These are phyloP conservation scores for Polyplosphaeria fusca DNA, from an alignment of 495 filamentous ascomycete genomes.

Conservation along the genomic window DNA sequence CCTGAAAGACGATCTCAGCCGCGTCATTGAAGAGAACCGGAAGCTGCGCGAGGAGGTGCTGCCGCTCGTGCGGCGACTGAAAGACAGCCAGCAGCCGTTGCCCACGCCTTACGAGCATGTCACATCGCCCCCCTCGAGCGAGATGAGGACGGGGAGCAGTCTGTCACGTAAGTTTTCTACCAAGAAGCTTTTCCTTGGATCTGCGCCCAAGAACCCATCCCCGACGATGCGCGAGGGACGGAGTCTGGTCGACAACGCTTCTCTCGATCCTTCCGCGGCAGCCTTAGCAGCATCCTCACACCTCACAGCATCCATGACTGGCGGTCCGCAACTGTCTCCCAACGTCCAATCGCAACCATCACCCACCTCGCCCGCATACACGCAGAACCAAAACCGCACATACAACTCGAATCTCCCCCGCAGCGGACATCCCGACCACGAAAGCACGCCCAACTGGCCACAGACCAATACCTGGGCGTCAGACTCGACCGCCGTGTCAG, in stretches of 20 bases:
- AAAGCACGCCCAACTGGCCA: slow-evolving; percentile 42
- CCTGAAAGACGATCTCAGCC: slow-evolving; percentile 50
- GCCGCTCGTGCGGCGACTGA: slow-evolving; percentile 81
- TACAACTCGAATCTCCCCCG: slow-evolving; percentile 22
- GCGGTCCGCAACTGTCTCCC: slow-evolving; percentile 54
- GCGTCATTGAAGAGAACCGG: slow-evolving; percentile 70
- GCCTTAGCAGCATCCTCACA: slow-evolving; percentile 73
- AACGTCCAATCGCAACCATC: slow-evolving; percentile 71
- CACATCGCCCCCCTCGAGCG: slow-evolving; percentile 38
- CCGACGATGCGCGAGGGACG: slow-evolving; percentile 65
- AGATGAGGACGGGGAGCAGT: slow-evolving; percentile 46
- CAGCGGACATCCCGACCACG: slow-evolving; percentile 38
- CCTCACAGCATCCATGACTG: slow-evolving; percentile 68
- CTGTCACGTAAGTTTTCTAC: slow-evolving; percentile 82
- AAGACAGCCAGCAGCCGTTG: slow-evolving; percentile 84
- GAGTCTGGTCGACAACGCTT: slow-evolving; percentile 50
- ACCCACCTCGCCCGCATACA: slow-evolving; percentile 73
- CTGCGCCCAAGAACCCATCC: slow-evolving; percentile 72
- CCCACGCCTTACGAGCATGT: slow-evolving; percentile 54
- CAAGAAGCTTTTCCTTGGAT: slow-evolving; percentile 82
- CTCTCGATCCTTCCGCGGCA: slow-evolving; percentile 60
- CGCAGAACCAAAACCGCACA: slow-evolving; percentile 29
- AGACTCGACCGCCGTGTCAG: slow-evolving; percentile 22
- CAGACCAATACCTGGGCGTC: slow-evolving; percentile 27
- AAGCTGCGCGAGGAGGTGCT: slow-evolving; percentile 72